Evolutionary conservation across 2,329 filamentous ascomycete genomes (phyloP), one percentile per base, ranked within the genome.

Genomic region (Sporothrix brasiliensis): DNA sequence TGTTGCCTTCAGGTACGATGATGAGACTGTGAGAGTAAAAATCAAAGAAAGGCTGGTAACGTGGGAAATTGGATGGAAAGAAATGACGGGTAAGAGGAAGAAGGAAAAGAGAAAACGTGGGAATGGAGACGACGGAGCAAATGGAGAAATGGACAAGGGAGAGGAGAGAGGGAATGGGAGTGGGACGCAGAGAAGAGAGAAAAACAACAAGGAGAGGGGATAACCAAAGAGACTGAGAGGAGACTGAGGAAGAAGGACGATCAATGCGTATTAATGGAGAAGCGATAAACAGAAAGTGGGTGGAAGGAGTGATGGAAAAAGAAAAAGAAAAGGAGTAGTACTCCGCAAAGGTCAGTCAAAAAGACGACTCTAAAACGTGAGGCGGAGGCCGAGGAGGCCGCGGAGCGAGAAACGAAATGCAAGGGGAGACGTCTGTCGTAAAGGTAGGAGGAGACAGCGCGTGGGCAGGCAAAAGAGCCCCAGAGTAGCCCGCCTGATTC

Each of bases 231-330:
- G 44, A 49, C 11, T 44, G 14, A 58, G 65, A 21, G 4, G 34
- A 13, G n/a, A 49, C 34, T 60, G 47, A 67, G 7, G 16, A 67
- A 13, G 50, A 19, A 50, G 69, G 68, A 69, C 60, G 50, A 69
- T 69, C 68, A 66, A 39, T 66, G 30, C 19, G 24, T 69, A 54
- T 65, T 66, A 65, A 69, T 65, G 27, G 58, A 16, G 58, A 30
- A 24, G 21, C 41, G n/a, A 27, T 30, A 24, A 50, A n/a, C 3
- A 49, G 27, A 39, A 21, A 34, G 30, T 39, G 16, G 30, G n/a
- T 58, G 58, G 30, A n/a, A 7, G 39, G 49, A 19, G 54, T 24
- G 44, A 34, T 49, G 21, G 44, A 19, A 13, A n/a, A 27, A 34
- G 27, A 30, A 39, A 44, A n/a, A 27, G 19, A 41, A n/a, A 44